Conservation (phyloP, 2,329 filamentous ascomycete species). For the Nigrospora osmanthi region DNA sequence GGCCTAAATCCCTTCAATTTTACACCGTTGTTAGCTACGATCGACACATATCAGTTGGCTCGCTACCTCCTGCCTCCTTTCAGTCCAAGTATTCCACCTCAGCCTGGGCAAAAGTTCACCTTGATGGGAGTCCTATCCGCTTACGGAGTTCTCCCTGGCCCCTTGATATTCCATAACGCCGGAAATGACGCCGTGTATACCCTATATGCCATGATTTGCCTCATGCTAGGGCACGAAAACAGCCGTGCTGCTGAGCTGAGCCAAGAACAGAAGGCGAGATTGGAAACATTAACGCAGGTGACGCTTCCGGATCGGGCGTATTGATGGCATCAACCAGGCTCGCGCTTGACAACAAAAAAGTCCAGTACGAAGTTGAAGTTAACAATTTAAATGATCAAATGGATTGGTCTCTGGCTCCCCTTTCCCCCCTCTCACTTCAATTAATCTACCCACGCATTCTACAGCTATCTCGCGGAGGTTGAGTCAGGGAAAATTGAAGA, state of each 20-base stretch:
- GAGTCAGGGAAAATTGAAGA: too few species aligned
- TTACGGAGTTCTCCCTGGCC: background rate
- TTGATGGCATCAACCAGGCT: background rate
- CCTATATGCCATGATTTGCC: slow-evolving; percentile 1
- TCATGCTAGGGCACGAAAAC: background rate
- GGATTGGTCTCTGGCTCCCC: too few species aligned
- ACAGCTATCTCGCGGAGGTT: too few species aligned
- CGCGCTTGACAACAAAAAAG: too few species aligned
- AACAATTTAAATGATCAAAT: too few species aligned
- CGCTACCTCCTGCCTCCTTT: background rate
- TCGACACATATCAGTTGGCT: background rate
- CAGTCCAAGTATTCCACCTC: background rate
- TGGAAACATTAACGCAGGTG: background rate
- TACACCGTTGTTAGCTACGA: background rate
- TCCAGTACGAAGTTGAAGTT: too few species aligned
- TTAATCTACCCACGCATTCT: too few species aligned
- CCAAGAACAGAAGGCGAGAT: background rate
- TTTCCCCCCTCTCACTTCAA: too few species aligned
- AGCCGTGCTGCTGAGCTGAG: background rate
- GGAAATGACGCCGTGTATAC: slow-evolving; percentile 1
- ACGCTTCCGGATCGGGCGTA: background rate
- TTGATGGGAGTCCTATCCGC: background rate
- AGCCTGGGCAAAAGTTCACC: background rate
- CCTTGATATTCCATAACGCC: background rate
- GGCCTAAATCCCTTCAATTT: background rate